phyloP scores from a whole-genome alignment of 495 filamentous ascomycete genomes.

The Aspergillus cristatus region DNA sequence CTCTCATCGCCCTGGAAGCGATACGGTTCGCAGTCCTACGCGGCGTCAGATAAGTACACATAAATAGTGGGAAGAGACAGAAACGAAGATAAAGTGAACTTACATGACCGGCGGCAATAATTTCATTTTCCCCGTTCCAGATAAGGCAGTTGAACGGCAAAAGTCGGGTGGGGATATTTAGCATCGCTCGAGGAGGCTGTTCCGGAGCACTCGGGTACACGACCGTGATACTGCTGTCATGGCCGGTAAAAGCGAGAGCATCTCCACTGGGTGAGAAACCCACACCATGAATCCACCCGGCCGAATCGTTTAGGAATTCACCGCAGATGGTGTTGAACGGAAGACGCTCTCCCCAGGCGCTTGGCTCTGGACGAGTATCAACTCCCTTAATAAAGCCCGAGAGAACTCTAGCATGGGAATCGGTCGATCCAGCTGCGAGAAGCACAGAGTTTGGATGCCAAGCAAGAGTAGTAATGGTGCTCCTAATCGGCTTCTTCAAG shows the following conservation, averaged over 20 bases:
- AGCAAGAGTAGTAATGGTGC: constrained; percentile 83
- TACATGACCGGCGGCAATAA: constrained; percentile 87
- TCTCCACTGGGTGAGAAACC: constrained; percentile 87
- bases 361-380: constrained; percentile 77
- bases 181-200: constrained; percentile 76
- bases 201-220: constrained; percentile 93
- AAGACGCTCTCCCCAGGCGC: constrained; percentile 86
- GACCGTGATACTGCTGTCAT: constrained; percentile 92
- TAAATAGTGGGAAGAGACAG: constrained; percentile 3
- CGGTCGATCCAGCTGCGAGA: constrained; percentile 85
- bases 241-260: constrained; percentile 80
- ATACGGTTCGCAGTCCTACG: constrained; percentile 83
- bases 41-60: constrained; percentile 7
- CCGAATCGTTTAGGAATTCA: constrained; percentile 88
- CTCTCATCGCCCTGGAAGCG: constrained; percentile 71
- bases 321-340: constrained; percentile 98
- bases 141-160: constrained; percentile 85
- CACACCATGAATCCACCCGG: constrained; percentile 90
- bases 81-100: constrained; percentile 12
- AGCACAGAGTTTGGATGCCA: constrained; percentile 98
- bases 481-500: constrained; percentile 94
- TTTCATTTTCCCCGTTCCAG: constrained; percentile 88
- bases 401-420: constrained; percentile 95
- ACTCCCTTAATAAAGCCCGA: constrained; percentile 93
- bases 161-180: constrained; percentile 81